Conservation (phyloP, 2,329 filamentous ascomycete genomes). For the Colletotrichum ledebouriae region DNA sequence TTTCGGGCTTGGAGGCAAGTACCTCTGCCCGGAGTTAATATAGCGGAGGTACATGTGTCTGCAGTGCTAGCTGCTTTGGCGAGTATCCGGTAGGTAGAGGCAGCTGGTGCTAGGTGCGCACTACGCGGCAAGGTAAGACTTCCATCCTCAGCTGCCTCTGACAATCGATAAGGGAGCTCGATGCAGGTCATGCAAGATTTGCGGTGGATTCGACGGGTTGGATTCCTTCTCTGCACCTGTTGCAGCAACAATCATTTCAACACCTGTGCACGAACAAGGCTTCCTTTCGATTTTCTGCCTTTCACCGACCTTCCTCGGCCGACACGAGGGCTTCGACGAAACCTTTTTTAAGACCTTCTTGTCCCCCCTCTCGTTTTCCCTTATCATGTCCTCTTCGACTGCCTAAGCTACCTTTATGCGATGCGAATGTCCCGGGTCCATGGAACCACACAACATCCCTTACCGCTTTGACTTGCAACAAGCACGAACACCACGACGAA, state of each 20-base stretch:
- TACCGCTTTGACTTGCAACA: constrained; percentile 39
- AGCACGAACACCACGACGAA: constrained; percentile 31
- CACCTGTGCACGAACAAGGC: constrained; percentile 31
- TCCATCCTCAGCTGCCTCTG: constrained; percentile 12
- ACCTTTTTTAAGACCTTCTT: constrained; percentile 31
- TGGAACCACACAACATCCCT: constrained; percentile 35
- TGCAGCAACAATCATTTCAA: constrained; percentile 3
- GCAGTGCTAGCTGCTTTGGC: background rate
- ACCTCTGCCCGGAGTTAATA: background rate
- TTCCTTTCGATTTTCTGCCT: constrained; percentile 13
- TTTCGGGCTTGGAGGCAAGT: no score
- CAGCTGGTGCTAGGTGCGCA: constrained; percentile 9
- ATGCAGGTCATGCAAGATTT: constrained; percentile 39
- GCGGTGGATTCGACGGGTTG: constrained; percentile 23
- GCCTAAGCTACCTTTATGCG: constrained; percentile 14
- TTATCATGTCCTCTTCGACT: constrained; percentile 1
- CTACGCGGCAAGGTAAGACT: constrained; percentile 17
- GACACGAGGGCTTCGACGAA: constrained; percentile 11
- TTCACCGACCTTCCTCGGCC: constrained; percentile 34
- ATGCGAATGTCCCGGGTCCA: constrained; percentile 31
- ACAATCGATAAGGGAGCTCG: constrained; percentile 37
- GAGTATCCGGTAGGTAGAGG: background rate
- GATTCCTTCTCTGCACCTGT: constrained; percentile 25
- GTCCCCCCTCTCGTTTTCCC: constrained; percentile 6
- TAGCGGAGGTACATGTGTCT: no score